Evolutionary conservation across 176 grass and related monocot species (phyloP), one percentile per base, ranked within the genome.

Genomic region (Areca catechu): DNA sequence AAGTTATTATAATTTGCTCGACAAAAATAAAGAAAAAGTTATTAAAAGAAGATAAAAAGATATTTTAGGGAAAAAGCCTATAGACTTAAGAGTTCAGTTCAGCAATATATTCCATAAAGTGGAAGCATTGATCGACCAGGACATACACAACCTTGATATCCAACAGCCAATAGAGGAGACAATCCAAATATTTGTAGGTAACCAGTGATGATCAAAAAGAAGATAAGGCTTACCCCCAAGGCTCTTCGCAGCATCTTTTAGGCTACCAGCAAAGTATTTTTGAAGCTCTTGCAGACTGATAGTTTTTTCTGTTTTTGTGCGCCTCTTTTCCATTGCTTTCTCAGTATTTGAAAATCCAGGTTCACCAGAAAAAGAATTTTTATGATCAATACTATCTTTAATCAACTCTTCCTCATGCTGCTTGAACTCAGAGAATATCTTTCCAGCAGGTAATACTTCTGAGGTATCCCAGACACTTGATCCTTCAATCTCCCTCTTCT

Each of bases 201-300:
- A 43, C 9, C 2, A 43, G 34, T 12, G 2, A 14, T 43, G 34
- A 43, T 43, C 9, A 43, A 50, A 19, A 66, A 56, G 15, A 76
- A 66, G 14, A 49, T 47, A 12, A 47, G 29, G 37, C 48, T 65
- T 81, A 98, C 94, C 94, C 92, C 88, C 94, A 72, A 98, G 80
- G 66, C 82, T 92, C 62, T 81, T 98, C 62, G 94, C 84, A 76
- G 94, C 94, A 83, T 89, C 88, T 79, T 98, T 98, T 69, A 98
- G 75, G 62, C 94, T 98, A 20, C 94, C 94, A 30, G 94, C 88
- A 51, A 98, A 98, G 71, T 98, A 85, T 48, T 98, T 98, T 50
- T 64, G 64, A 25, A 98, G 77, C 47, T 93, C 94, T 80, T 89
- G 63, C 54, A 98, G 64, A 68, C 81, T 79, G 22, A 98, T 62